Evolutionary conservation across 2,329 filamentous ascomycete genomes (phyloP).

Genomic region (Penicillium sp.): DNA sequence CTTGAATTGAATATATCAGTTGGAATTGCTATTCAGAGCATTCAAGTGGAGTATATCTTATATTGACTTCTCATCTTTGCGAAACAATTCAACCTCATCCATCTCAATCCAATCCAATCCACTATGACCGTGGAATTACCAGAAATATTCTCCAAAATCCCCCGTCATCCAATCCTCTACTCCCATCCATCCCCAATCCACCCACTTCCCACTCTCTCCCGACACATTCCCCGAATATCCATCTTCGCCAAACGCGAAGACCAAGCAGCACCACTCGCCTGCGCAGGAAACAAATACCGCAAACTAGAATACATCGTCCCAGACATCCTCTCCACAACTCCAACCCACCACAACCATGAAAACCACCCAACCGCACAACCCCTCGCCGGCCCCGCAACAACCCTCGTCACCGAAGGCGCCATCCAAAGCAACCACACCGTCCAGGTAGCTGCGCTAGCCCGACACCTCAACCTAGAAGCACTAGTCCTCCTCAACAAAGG

Average conservation of each 20-base stretch:
- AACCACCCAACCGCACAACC: slow-evolving; percentile 7
- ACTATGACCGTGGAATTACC: slow-evolving; percentile 16
- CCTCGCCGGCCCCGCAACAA: slow-evolving; percentile 20
- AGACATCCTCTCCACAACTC: slow-evolving; percentile 25
- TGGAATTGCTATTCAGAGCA: no score
- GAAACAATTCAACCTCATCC: background rate
- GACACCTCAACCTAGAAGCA: slow-evolving; percentile 23
- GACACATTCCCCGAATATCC: slow-evolving; percentile 15
- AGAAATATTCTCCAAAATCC: slow-evolving; percentile 23
- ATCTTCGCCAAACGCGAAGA: slow-evolving; percentile 34
- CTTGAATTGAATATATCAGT: no score
- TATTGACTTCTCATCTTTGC: no score
- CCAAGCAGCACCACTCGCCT: slow-evolving; percentile 31
- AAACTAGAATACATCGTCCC: slow-evolving; percentile 37
- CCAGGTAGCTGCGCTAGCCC: slow-evolving; percentile 30
- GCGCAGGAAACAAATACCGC: slow-evolving; percentile 36
- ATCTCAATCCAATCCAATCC: background rate
- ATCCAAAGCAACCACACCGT: slow-evolving; percentile 37
- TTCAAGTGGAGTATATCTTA: no score
- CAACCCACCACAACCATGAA: slow-evolving; percentile 16
- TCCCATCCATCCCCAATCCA: slow-evolving; percentile 30
- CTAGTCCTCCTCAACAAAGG: slow-evolving; percentile 26
- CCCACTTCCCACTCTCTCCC: slow-evolving; percentile 20
- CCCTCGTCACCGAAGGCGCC: slow-evolving; percentile 34
- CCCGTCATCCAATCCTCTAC: slow-evolving; percentile 29